Conservation (phyloP, 352 stramenopile genomes). For the Phytophthora pisi region DNA sequence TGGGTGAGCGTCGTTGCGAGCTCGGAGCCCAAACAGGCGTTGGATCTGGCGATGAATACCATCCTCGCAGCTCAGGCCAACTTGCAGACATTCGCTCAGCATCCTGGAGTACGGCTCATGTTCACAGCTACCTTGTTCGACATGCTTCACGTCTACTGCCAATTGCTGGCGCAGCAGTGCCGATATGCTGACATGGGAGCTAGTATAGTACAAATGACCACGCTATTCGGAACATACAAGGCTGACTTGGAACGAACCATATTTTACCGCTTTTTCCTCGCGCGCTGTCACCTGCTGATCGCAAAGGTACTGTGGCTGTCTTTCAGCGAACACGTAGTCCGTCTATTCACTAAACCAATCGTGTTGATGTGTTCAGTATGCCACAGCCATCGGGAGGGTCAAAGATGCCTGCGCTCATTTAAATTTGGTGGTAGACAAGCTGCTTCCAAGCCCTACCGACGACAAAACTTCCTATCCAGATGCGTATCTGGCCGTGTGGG, state of each 20-base stretch:
- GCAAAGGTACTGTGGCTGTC: slow-evolving; percentile 52
- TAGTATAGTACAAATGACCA: slow-evolving; percentile 60
- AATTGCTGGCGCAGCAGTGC: slow-evolving; percentile 60
- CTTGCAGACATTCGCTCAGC: slow-evolving; percentile 42
- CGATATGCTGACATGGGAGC: slow-evolving; percentile 70
- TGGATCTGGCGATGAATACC: slow-evolving; percentile 52
- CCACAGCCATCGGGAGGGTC: slow-evolving; percentile 53
- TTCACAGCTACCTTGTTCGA: slow-evolving; percentile 70
- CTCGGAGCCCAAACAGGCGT: slow-evolving; percentile 51
- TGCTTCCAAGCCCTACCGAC: slow-evolving; percentile 42
- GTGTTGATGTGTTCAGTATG: slow-evolving; percentile 46
- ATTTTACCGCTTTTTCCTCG: slow-evolving; percentile 59
- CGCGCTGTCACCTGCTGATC: slow-evolving; percentile 61
- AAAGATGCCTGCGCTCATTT: slow-evolving; percentile 62
- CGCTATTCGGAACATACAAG: slow-evolving; percentile 63
- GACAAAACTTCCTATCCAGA: slow-evolving; percentile 51
- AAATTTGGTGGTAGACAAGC: slow-evolving; percentile 54
- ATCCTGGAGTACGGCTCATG: slow-evolving; percentile 48
- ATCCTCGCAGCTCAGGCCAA: slow-evolving; percentile 63
- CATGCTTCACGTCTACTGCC: slow-evolving; percentile 69
- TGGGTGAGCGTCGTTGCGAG: slow-evolving; percentile 42
- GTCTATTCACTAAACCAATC: not conserved
- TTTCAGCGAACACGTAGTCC: not conserved
- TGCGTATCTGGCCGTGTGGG: slow-evolving; percentile 55
- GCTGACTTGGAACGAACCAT: slow-evolving; percentile 47